Base-by-base conservation (phyloP, 257 asterid genomes). In the Solanum chilense region DNA sequence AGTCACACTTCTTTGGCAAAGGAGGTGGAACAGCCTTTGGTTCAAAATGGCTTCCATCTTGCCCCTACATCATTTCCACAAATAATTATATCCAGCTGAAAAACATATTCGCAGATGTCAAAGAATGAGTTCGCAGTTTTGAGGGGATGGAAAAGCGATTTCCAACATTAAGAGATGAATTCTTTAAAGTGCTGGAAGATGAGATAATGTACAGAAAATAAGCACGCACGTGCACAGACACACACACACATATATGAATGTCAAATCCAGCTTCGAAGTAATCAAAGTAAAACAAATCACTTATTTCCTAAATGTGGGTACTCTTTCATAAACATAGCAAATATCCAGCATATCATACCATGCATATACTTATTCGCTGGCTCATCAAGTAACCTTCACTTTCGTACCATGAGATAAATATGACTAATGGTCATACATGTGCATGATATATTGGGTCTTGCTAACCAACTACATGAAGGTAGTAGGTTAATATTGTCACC, bases 31-130 rank as follows among this genome's bases (percentile, higher is more conserved):
- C 95, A 21, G 98, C 91, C 89, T 90, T 89, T 83, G 96, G 98
- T 88, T 95, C 98, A 91, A 92, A 94, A 89, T 95, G 98, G 88
- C 96, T 95, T 86, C 98, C 98, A 88, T 89, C 92, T 87, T 91
- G 94, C 31, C 97, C 98, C 98, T 95, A 93, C 92, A 92, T 89
- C 68, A 71, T 39, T 47, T 31, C 45, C 83, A 71, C 41, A 37
- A 62, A 69, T 18, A 29, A 70, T 42, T 39, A 85, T 82, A 60
- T 37, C 35, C 27, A 3, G 81, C 47, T 18, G 49, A 37, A 73
- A 73, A 35, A 5, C 81, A 35, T 35, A 73, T 73, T 29, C 27
- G 16, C 80, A 35, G 44, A 73, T 35, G 27, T 73, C 80, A 73
- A 71, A 71, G 80, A 73, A 73, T 35, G 29, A 35, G 29, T 73